Evolutionary conservation across 1,284 basidiomycete species (phyloP), one percentile per base, ranked within the genome.

Genomic region (Phellopilus nigrolimitatus): DNA sequence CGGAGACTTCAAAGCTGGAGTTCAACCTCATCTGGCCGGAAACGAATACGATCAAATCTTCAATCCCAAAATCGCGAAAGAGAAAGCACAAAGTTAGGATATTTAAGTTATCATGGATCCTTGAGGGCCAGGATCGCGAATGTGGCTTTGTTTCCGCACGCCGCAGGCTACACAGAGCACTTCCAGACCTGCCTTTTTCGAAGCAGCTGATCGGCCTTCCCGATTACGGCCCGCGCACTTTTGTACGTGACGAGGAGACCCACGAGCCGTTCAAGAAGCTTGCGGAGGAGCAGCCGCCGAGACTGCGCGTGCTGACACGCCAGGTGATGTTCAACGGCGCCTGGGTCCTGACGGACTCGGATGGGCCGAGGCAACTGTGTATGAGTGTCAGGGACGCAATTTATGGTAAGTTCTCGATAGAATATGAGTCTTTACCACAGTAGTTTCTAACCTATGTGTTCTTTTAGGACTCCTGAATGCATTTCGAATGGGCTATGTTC

Each of bases 51-150:
- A n/a, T n/a, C n/a, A n/a, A n/a, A n/a, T n/a, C n/a, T n/a, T n/a
- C n/a, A n/a, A n/a, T n/a, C n/a, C n/a, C n/a, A n/a, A n/a, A n/a
- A n/a, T n/a, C n/a, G n/a, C n/a, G n/a, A n/a, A n/a, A n/a, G n/a
- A n/a, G n/a, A n/a, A n/a, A n/a, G n/a, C n/a, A n/a, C n/a, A n/a
- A n/a, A n/a, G n/a, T n/a, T n/a, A n/a, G n/a, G n/a, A n/a, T 30
- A 30, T 30, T 7, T 12, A 48, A 39, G 27, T 15, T 22, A 13
- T 21, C 36, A 15, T 39, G 36, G 36, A 21, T 48, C 10, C 36
- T 48, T 13, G 46, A 39, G 22, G 46, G 46, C 36, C 46, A 48
- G 24, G 46, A 48, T 39, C 46, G 46, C 13, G 46, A 48, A 39
- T 24, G 36, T 9, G 34, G 36, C 4, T 48, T 48, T 22, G 9